These are phyloP conservation scores for Agapanthus africanus DNA, from an alignment of 106 monocot genomes.

Conservation along the genomic window DNA sequence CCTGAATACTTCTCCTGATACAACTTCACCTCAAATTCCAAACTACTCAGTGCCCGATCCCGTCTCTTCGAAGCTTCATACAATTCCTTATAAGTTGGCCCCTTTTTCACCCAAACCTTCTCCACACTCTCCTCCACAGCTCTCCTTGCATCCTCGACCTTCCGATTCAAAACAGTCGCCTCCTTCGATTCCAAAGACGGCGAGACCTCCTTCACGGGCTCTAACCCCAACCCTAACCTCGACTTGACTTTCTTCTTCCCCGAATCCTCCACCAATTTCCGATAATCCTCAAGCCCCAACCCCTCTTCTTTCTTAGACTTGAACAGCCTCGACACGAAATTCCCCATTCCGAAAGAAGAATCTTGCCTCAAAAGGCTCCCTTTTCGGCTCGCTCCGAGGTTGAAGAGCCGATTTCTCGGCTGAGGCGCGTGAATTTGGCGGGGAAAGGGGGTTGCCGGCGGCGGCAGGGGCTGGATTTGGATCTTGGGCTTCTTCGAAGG, in stretches of 20 bases:
- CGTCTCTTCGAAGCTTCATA: slow-evolving; percentile 31
- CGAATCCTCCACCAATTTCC: slow-evolving; percentile 37
- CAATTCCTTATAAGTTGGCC: slow-evolving; percentile 74
- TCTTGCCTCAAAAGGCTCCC: not conserved
- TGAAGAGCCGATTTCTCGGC: slow-evolving; percentile 46
- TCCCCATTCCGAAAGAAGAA: not conserved
- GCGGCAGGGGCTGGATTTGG: not conserved
- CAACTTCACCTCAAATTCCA: slow-evolving; percentile 61
- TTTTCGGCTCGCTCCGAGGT: slow-evolving; percentile 31
- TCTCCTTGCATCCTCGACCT: not conserved
- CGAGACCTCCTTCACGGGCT: not conserved
- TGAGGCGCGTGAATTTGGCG: slow-evolving; percentile 78
- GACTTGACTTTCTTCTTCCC: slow-evolving; percentile 2
- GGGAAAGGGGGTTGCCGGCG: slow-evolving; percentile 26
- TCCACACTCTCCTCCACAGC: slow-evolving; percentile 7
- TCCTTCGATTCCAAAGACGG: not conserved
- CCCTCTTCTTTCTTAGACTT: slow-evolving; percentile 6
- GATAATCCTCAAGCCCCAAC: slow-evolving; percentile 50
- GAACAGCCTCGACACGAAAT: slow-evolving; percentile 3
- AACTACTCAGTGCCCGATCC: slow-evolving; percentile 36
- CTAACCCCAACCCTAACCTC: not conserved
- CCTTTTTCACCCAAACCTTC: not conserved
- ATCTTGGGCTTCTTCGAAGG: slow-evolving; percentile 32
- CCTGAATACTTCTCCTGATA: slow-evolving; percentile 25
- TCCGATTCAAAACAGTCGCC: not conserved